phyloP scores from a whole-genome alignment of 441 rosid species.

The Pelargonium citronellum region DNA sequence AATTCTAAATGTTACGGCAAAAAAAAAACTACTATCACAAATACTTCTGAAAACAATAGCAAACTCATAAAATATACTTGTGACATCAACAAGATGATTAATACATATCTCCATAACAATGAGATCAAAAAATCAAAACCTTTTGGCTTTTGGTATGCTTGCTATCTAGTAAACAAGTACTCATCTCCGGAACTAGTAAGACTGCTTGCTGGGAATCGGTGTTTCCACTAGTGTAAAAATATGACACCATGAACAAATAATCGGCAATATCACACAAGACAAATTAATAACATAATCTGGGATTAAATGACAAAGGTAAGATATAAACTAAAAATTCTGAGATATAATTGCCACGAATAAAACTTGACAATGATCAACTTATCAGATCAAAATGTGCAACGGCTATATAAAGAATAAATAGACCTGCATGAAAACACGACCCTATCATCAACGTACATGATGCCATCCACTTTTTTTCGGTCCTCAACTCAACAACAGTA shows the following conservation, averaged over 20 bases:
- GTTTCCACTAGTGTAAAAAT: not conserved
- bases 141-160: not conserved
- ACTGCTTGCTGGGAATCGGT: not conserved
- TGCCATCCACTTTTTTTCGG: constrained; percentile 20
- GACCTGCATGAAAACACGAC: constrained; percentile 18
- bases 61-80: not conserved
- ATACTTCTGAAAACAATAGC: no score
- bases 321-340: not conserved
- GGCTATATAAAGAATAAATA: constrained; percentile 19
- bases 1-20: no score
- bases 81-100: not conserved
- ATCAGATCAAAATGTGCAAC: constrained; percentile 21
- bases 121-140: not conserved
- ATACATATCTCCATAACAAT: not conserved
- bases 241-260: not conserved
- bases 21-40: no score
- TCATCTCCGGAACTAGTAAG: not conserved
- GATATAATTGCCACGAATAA: constrained; percentile 24
- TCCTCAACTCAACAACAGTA: constrained; percentile 16
- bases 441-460: constrained; percentile 12
- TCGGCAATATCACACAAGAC: not conserved
- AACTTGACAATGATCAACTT: constrained; percentile 22
- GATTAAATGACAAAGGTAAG: constrained; percentile 2
- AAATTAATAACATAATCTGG: not conserved
- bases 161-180: not conserved